Base-by-base conservation (phyloP, 306 rosid genomes). In the Pueraria montana region DNA sequence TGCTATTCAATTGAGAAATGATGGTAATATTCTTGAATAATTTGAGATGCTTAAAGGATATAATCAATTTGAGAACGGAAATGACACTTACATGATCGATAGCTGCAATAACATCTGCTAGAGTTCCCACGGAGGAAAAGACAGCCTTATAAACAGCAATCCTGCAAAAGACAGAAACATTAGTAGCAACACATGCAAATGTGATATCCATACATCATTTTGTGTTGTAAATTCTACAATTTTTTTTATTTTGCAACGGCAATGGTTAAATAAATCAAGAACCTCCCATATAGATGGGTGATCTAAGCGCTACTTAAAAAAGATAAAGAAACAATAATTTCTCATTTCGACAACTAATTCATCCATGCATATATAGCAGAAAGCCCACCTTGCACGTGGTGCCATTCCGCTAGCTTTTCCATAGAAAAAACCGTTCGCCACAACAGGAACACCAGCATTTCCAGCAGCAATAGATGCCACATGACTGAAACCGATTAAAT, bases 371-470 rank as follows among this genome's bases (percentile, higher is more conserved):
- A 27, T 27, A 27, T 27, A 63, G 9, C 42, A 27, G 11, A 21
- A 16, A 75, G 17, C 76, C 23, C 52, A 95, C 98, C 91, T 85
- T 24, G 98, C 97, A 11, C 91, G 88, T 6, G 99, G 96, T 34
- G 98, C 99, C 87, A 93, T 92, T 48, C 99, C 99, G 66, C 94
- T 88, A 9, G 98, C 94, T 80, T 14, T 81, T 4, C 99, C 99
- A 40, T 90, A 93, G 63, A 13, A 87, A 82, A 85, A 92, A 72
- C 89, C 92, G 43, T 93, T 86, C 4, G 90, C 94, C 56, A 90
- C 86, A 55, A 96, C 96, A 0, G 96, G 90, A 79, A 96, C 94
- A 65, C 87, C 94, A 72, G 85, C 84, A 89, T 96, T 96, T 74
- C 98, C 99, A 83, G 97, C 98, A 8, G 94, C 96, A 27, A 74